Base-by-base conservation (phyloP, 2,329 filamentous ascomycete genomes). In the Hymenoscyphus repandus region DNA sequence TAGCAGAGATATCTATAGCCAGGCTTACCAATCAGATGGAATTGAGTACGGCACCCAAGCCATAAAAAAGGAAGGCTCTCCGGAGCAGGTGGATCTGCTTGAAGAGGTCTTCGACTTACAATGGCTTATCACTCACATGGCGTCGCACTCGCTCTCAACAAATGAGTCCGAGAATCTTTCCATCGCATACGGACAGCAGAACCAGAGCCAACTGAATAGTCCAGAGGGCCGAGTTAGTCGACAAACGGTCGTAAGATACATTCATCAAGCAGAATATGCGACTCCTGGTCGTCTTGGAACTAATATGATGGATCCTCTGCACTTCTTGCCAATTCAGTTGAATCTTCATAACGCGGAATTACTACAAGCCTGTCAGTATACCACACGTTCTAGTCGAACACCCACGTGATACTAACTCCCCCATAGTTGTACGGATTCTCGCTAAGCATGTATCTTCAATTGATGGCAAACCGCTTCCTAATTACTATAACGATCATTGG, bases 381-480 rank as follows among this genome's bases (percentile, higher is more conserved):
- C 22, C 22, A 27, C 22, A n/a, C n/a, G 37, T 9, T 12, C 13
- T n/a, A 18, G 36, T 49, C 2, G 49, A n/a, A 39, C 6, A 3
- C 18, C 5, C 4, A 31, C 37, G n/a, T n/a, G 17, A 42, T 30
- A 13, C 37, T 48, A 6, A 54, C 39, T 12, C 5, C 2, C n/a
- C 49, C 15, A 13, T 27, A 78, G 76, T 75, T 43, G 61, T 76
- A 31, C 72, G 73, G 47, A 63, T 78, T 6, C 64, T 79, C 10
- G 73, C 70, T 13, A 75, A 73, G 22, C 79, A 78, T 66, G 76
- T 75, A 47, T 71, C 72, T 2, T 75, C 72, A 5, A 62, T 79
- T 2, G 74, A 78, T 50, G 75, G 75, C 3, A 72, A 72, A 20
- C 72, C 73, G 0, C 69, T 74, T 71, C 45, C 68, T 66, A 9